Evolutionary conservation across 2,329 filamentous ascomycete genomes (phyloP), one percentile per base, ranked within the genome.

Genomic region (Saccharata proteae): DNA sequence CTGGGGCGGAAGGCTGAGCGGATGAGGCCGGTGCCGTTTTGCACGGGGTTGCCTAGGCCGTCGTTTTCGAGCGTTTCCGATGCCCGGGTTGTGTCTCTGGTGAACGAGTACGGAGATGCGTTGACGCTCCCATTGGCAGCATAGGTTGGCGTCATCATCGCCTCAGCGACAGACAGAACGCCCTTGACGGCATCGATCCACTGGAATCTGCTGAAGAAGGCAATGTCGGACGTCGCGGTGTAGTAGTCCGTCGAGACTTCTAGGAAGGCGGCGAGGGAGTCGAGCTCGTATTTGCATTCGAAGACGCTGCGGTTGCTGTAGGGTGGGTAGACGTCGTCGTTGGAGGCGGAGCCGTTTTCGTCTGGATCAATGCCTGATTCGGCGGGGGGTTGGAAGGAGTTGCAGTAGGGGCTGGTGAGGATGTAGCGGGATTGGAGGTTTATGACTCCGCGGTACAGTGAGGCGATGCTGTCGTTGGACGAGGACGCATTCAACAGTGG

Each of bases 341-440:
- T 38, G 34, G 40, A 54, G 5, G 55, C 55, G 2, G 52, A 47
- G 2, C 47, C 41, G 29, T 67, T 66, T 5, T 32, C 30, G 2
- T 54, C 52, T 4, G 55, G 50, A 3, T 43, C 33, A 9, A 68
- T 49, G 2, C 52, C 53, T 20, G 62, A 65, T 36, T 68, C 64
- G 1, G 54, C 47, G 1, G 65, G 65, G 14, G 65, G 60, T 39
- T 69, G 65, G 42, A 68, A 68, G 4, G 62, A 58, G 44, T 69
- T 67, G 51, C 64, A 68, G 43, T 65, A 67, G 5, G 65, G 64
- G 11, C 69, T 71, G 18, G 67, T 66, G 32, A 72, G 61, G 30
- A 83, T 65, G 50, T 80, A 82, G 26, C 77, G 64, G 14, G 76
- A 64, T 48, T 83, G 78, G 5, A 79, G 61, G 47, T 83, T 82